A percentile compares a stretch with the other conserved stretches of the same genome.
Conservation (phyloP, 805 yeast genomes). For the Barnettozyma sucrosica region DNA sequence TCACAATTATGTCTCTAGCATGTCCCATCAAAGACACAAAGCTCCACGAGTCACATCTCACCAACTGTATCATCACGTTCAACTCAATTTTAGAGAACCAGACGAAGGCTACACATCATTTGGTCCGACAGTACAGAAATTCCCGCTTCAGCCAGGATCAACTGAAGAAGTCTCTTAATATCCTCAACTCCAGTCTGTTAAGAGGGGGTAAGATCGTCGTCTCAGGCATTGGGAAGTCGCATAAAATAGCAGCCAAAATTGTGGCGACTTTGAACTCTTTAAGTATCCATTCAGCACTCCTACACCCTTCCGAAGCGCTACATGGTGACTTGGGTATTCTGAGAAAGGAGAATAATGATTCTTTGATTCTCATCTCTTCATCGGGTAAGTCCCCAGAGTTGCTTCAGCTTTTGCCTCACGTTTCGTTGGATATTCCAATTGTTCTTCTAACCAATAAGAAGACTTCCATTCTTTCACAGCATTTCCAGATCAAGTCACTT, state of each 20-base stretch:
- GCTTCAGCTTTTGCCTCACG: constrained; percentile 42
- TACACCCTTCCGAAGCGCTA: constrained; percentile 84
- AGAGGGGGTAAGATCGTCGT: constrained; percentile 65
- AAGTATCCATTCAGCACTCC: constrained; percentile 56
- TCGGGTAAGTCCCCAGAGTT: constrained; percentile 84
- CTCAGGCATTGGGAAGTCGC: constrained; percentile 82
- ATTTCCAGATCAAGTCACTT: constrained; percentile 44
- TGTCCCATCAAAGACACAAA: not conserved
- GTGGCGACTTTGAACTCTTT: constrained; percentile 81
- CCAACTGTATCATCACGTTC: constrained; percentile 29
- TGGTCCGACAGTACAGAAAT: constrained; percentile 39
- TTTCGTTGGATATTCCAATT: constrained; percentile 47
- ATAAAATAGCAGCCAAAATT: constrained; percentile 69
- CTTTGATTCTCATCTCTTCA: constrained; percentile 62
- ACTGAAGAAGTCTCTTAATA: constrained; percentile 37
- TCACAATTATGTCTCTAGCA: not conserved
- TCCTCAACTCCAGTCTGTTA: constrained; percentile 31
- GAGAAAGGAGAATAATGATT: constrained; percentile 46
- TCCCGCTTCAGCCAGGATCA: constrained; percentile 42
- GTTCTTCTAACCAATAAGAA: constrained; percentile 60
- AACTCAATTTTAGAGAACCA: constrained; percentile 39
- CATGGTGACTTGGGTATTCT: constrained; percentile 86
- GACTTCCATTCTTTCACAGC: constrained; percentile 47
- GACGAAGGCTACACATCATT: constrained; percentile 39
- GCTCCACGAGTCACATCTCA: constrained; percentile 18